Percentiles rank a stretch among this genome's conserved stretches.
Conservation (phyloP, 2,329 filamentous ascomycete genomes). For the Lomentospora prolificans region DNA sequence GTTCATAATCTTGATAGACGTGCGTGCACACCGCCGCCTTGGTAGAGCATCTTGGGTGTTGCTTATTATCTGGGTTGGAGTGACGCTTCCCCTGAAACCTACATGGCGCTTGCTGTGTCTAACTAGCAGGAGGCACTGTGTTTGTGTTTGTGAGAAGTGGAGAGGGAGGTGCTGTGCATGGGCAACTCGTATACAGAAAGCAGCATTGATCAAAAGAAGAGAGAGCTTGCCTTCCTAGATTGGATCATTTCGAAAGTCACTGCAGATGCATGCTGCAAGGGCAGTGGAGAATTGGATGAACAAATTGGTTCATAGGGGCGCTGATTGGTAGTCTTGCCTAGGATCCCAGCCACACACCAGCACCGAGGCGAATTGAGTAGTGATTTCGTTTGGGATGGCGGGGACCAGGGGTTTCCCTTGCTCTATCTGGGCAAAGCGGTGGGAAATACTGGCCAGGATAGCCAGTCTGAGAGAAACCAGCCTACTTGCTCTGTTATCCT, state of each 20-base stretch:
- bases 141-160: too few species aligned
- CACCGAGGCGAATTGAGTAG: not conserved
- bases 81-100: too few species aligned
- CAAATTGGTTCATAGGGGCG: not conserved
- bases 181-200: too few species aligned
- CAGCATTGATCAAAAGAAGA: not conserved
- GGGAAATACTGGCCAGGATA: not conserved
- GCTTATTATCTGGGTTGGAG: too few species aligned
- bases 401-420: not conserved
- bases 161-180: too few species aligned
- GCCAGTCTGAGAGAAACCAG: not conserved
- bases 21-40: too few species aligned
- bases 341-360: not conserved
- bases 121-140: too few species aligned
- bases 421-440: not conserved
- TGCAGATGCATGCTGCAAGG: conserved; percentile 5
- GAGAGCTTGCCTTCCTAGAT: not conserved
- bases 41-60: too few species aligned
- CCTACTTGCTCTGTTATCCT: not conserved
- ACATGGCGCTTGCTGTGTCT: too few species aligned
- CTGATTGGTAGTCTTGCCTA: not conserved
- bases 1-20: too few species aligned
- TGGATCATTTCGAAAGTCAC: not conserved
- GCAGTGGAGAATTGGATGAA: not conserved
- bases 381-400: not conserved